A percentile compares a stretch with the other conserved stretches of the same genome.
These are phyloP conservation scores for apple (Malus domestica) DNA, from an alignment of 306 rosid species.

Conservation along the genomic window ASM211411v1 NC_041799.1:26976001-26976500, in stretches of 20 bases:
- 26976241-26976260: constrained; percentile 71
- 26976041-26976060: constrained; percentile 30
- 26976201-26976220: constrained; percentile 43
- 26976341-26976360: constrained; percentile 28
- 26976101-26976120: constrained; percentile 41
- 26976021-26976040: constrained; percentile 20
- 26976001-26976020: constrained; percentile 30
- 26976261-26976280: constrained; percentile 43
- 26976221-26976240: constrained; percentile 78
- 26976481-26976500: constrained; percentile 46
- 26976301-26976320: constrained; percentile 37
- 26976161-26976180: constrained; percentile 17
- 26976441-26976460: constrained; percentile 50
- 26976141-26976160: constrained; percentile 26
- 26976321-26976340: constrained; percentile 31
- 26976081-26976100: constrained; percentile 61
- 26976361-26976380: constrained; percentile 43
- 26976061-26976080: constrained; percentile 21
- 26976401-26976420: constrained; percentile 77
- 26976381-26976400: constrained; percentile 41
- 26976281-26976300: constrained; percentile 30
- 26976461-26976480: constrained; percentile 56
- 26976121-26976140: constrained; percentile 25
- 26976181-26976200: constrained; percentile 33
- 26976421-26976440: constrained; percentile 47